Base-by-base conservation (phyloP, 352 stramenopile genomes). In the Pythium aristosporum region DNA sequence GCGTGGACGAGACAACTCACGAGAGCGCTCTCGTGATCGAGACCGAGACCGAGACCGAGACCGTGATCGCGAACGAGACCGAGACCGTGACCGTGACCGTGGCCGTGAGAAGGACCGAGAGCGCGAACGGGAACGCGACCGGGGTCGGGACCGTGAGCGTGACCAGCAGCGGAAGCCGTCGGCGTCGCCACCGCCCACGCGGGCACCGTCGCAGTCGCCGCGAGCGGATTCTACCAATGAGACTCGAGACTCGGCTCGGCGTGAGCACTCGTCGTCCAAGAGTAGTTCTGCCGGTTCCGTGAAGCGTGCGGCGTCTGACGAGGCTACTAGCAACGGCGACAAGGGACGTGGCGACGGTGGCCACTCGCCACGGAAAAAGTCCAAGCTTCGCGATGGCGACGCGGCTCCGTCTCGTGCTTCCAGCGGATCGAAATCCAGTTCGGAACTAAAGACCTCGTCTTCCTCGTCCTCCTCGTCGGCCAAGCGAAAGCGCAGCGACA, bases 191-290 rank as follows among this genome's bases (percentile, higher is more conserved):
- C 64, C 61, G 44, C 39, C 51, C 2, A 28, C 28, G 12, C 34
- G 15, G 34, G 47, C 50, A 16, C 56, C 34, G 11, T 61, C 49
- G n/a, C 21, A 39, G 28, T 37, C 65, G 18, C 32, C 55, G 1
- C 55, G 59, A 43, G 47, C 52, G 25, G 67, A 87, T 52, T 63
- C 67, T 23, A 74, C 75, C 4, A 80, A 89, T 72, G 80, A 87
- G 47, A 80, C 76, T 39, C 23, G 54, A 20, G 52, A 58, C 16
- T 36, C 58, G 10, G 1, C 53, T 52, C 36, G 51, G 49, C n/a
- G 59, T 25, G 63, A 70, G n/a, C 44, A 39, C 2, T 42, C 48
- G 9, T 61, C 42, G 2, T 61, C 46, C 41, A 64, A 32, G 9
- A 56, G 46, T 16, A 39, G 11, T 39, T 15, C 34, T 15, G 11